A percentile compares a stretch with the other conserved stretches of the same genome.
Conservation (phyloP, 768 basidiomycete species). For the Gloeopeniophorella convolvens region DNA sequence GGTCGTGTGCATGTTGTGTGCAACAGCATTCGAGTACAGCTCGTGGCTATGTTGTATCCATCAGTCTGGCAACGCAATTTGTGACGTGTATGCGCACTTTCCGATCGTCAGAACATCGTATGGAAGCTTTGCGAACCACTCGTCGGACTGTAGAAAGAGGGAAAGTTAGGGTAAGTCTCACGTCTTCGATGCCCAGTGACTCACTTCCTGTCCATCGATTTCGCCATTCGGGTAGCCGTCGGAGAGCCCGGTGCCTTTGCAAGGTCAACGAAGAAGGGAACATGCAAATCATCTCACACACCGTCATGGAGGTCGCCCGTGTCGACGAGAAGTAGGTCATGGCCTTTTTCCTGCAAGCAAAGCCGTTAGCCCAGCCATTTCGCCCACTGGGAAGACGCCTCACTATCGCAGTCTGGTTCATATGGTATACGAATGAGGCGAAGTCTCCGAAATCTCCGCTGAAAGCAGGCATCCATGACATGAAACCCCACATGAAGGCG, state of each 20-base stretch:
- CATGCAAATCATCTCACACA: constrained; percentile 10
- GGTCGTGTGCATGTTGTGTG: constrained; percentile 64
- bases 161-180: background rate
- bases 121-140: constrained; percentile 62
- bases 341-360: constrained; percentile 46
- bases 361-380: background rate
- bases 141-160: constrained; percentile 54
- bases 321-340: constrained; percentile 78
- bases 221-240: constrained; percentile 68
- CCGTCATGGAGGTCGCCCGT: constrained; percentile 73
- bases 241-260: constrained; percentile 63
- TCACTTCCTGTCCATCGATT: constrained; percentile 66
- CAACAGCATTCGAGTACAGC: constrained; percentile 59
- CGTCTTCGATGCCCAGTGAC: constrained; percentile 13
- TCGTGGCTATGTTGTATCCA: constrained; percentile 57
- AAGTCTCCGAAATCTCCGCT: constrained; percentile 73
- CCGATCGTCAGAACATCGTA: constrained; percentile 83
- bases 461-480: background rate
- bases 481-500: background rate
- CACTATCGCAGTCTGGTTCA: constrained; percentile 68
- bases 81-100: constrained; percentile 53
- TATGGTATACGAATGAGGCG: constrained; percentile 71
- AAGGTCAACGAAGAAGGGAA: background rate
- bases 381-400: constrained; percentile 14
- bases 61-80: background rate